phyloP scores from a whole-genome alignment of 2,329 filamentous ascomycete species.

The Byssoonygena ceratinophila region DNA sequence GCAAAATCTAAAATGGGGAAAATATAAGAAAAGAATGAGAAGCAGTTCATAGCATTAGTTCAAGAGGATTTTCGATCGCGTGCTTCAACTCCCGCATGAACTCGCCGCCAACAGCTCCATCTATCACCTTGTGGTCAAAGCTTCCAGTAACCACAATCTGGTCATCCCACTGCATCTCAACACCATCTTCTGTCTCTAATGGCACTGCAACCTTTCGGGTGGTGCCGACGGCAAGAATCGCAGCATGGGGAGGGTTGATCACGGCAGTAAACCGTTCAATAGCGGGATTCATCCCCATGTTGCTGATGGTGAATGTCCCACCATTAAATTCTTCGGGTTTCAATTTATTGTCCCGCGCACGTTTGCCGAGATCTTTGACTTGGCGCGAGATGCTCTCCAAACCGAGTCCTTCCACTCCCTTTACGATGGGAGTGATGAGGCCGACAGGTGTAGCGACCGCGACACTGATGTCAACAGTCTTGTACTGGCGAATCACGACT shows the following conservation, averaged over 20 bases:
- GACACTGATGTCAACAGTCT: conserved; percentile 86
- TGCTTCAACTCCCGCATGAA: conserved; percentile 97
- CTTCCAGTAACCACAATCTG: conserved; percentile 90
- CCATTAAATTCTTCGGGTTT: conserved; percentile 99
- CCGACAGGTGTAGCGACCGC: conserved; percentile 87
- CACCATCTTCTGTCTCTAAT: conserved; percentile 72
- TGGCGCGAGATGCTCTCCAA: conserved; percentile 76
- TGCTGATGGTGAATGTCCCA: conserved; percentile 97
- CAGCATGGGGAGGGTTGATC: conserved; percentile 96
- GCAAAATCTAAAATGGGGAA: conserved; percentile 12
- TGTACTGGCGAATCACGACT: conserved; percentile 79
- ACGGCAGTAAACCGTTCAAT: conserved; percentile 96
- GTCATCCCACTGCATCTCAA: conserved; percentile 81
- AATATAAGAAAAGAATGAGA: background rate
- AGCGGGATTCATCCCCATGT: conserved; percentile 99
- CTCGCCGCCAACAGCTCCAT: conserved; percentile 90
- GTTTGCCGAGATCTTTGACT: conserved; percentile 95
- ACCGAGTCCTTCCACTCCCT: conserved; percentile 73
- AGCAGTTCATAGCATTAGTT: conserved; percentile 66
- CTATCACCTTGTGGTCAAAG: conserved; percentile 98
- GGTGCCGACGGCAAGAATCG: conserved; percentile 88
- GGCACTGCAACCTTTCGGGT: conserved; percentile 91
- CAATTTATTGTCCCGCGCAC: conserved; percentile 90
- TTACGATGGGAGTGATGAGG: conserved; percentile 95
- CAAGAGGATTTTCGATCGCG: conserved; percentile 91